Percentiles rank a stretch among this genome's conserved stretches.
phyloP scores from a whole-genome alignment of 2,329 filamentous ascomycete genomes.

The Nothomitra cinnamomea region DNA sequence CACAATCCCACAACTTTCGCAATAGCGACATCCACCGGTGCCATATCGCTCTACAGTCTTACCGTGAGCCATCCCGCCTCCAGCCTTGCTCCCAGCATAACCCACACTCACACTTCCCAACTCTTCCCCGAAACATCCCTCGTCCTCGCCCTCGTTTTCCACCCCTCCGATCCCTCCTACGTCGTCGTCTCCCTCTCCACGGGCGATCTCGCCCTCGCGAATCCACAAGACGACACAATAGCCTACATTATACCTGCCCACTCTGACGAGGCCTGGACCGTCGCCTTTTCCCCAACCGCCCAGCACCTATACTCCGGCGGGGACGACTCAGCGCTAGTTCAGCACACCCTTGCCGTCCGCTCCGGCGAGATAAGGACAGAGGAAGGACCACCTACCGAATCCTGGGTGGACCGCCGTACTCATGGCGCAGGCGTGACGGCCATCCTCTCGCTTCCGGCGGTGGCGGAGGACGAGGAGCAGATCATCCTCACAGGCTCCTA shows the following conservation, averaged over 20 bases:
- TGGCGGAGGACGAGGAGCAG: slow-evolving; percentile 23
- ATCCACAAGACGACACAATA: not conserved
- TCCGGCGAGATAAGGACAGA: too few species aligned
- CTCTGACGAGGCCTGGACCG: slow-evolving; percentile 55
- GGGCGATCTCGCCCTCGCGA: slow-evolving; percentile 31
- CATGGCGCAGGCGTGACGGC: slow-evolving; percentile 78
- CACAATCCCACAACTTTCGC: slow-evolving; percentile 41
- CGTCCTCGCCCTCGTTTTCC: slow-evolving; percentile 59
- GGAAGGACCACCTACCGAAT: not conserved
- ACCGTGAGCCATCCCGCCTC: not conserved
- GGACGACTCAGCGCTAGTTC: slow-evolving; percentile 51
- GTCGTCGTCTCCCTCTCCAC: slow-evolving; percentile 57
- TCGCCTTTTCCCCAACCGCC: slow-evolving; percentile 35
- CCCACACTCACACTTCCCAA: slow-evolving; percentile 26
- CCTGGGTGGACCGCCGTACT: slow-evolving; percentile 23
- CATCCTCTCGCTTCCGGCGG: slow-evolving; percentile 50
- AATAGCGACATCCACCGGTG: slow-evolving; percentile 61
- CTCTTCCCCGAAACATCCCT: slow-evolving; percentile 41
- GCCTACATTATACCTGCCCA: not conserved
- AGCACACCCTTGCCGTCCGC: slow-evolving; percentile 24
- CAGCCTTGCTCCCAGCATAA: slow-evolving; percentile 18
- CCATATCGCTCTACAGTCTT: slow-evolving; percentile 46
- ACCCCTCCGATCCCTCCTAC: slow-evolving; percentile 35
- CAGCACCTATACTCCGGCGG: slow-evolving; percentile 47
- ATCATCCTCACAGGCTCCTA: slow-evolving; percentile 78